Evolutionary conservation across 2,329 filamentous ascomycete genomes (phyloP).

Genomic region (Alternaria longipes): DNA sequence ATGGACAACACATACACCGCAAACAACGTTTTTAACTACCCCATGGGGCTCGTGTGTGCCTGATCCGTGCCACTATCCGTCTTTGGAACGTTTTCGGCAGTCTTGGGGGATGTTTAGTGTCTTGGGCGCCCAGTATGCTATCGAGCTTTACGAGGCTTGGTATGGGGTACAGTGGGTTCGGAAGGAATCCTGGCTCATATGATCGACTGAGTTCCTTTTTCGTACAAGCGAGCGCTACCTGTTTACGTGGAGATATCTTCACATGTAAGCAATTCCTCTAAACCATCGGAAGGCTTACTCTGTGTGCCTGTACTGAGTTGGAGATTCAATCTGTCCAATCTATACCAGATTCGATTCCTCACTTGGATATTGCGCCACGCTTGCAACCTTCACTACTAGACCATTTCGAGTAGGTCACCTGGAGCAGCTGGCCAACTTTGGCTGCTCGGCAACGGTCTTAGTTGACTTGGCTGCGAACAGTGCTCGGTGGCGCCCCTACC

Average conservation of each 20-base stretch:
- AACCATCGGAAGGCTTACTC: neutral
- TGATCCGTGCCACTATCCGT: neutral
- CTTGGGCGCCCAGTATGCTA: neutral
- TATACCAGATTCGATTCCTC: neutral
- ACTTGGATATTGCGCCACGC: neutral
- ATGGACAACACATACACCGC: neutral
- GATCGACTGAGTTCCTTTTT: neutral
- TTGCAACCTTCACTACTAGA: neutral
- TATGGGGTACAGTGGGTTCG: constrained; percentile 1
- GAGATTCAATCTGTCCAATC: neutral
- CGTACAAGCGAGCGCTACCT: neutral
- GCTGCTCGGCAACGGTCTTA: constrained; percentile 1
- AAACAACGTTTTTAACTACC: neutral
- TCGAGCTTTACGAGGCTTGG: neutral
- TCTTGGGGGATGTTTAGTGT: neutral
- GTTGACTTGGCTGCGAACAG: constrained; percentile 6
- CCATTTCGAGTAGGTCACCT: neutral
- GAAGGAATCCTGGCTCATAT: neutral
- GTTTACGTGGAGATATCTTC: neutral
- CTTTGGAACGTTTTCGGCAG: neutral
- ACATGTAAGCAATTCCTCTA: neutral
- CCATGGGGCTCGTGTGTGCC: neutral
- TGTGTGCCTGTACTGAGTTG: neutral
- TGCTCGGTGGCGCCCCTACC: neutral
- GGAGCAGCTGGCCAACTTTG: neutral